These are phyloP conservation scores for Centrapalus pauciflorus DNA, from an alignment of 129 eudicot genomes.

Conservation along the genomic window DNA sequence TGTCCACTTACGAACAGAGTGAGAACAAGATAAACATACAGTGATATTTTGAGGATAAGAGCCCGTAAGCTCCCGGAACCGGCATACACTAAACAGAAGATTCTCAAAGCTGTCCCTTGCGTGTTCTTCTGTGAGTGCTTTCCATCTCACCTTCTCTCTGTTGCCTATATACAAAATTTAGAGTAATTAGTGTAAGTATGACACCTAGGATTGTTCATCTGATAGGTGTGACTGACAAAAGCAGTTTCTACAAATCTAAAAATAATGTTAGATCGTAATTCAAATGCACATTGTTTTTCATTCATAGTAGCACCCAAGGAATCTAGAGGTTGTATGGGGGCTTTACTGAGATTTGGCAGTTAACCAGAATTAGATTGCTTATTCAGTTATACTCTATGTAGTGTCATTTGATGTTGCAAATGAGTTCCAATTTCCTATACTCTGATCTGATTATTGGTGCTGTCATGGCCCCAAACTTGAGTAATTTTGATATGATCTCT, in stretches of 20 bases:
- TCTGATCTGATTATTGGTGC: background rate
- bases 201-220: background rate
- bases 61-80: conserved; percentile 95
- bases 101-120: conserved; percentile 97
- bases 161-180: conserved; percentile 39
- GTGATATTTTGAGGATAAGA: conserved; percentile 85
- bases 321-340: too few relatives aligned
- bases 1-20: background rate
- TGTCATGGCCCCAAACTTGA: background rate
- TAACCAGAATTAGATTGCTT: too few relatives aligned
- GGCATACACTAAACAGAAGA: conserved; percentile 89
- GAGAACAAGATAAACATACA: conserved; percentile 32
- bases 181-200: background rate
- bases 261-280: background rate
- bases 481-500: background rate
- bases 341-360: too few relatives aligned
- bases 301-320: background rate
- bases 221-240: background rate
- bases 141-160: conserved; percentile 61
- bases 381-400: background rate
- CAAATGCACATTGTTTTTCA: background rate
- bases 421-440: background rate
- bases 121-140: conserved; percentile 94
- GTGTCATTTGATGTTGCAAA: background rate
- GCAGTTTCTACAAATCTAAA: background rate